A percentile compares a stretch with the other conserved stretches of the same genome.
These are phyloP conservation scores for Dipodascopsis uninucleata DNA, from an alignment of 805 yeast genomes.

Conservation along the genomic window DNA sequence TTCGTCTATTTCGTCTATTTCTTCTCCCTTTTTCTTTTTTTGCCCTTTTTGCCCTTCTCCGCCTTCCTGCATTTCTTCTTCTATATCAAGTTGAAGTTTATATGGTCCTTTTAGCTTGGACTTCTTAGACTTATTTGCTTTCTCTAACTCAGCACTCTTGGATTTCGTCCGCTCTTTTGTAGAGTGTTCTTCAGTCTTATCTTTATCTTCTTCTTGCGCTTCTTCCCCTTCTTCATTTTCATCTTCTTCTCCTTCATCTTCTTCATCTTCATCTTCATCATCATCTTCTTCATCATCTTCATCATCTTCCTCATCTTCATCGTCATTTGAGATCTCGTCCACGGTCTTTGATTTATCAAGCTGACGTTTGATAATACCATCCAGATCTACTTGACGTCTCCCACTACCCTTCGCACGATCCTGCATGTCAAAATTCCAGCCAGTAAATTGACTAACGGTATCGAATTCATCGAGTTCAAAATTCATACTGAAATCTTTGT, in stretches of 20 bases:
- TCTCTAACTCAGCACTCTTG: constrained; percentile 29
- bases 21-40: constrained; percentile 33
- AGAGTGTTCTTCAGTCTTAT: constrained; percentile 1
- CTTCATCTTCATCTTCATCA: constrained; percentile 37
- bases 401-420: constrained; percentile 37
- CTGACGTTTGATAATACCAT: constrained; percentile 78
- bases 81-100: constrained; percentile 28
- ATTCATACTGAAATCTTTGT: constrained; percentile 53
- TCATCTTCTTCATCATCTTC: constrained; percentile 27
- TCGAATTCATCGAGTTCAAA: constrained; percentile 62
- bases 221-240: constrained; percentile 36
- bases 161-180: no score
- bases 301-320: constrained; percentile 29
- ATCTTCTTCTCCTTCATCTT: constrained; percentile 45
- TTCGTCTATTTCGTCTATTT: constrained; percentile 34
- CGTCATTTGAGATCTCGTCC: no score
- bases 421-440: constrained; percentile 75
- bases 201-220: constrained; percentile 2
- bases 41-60: constrained; percentile 31
- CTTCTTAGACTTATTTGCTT: constrained; percentile 37
- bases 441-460: constrained; percentile 49
- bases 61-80: constrained; percentile 27
- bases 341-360: constrained; percentile 71
- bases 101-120: constrained; percentile 32
- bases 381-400: constrained; percentile 72